phyloP scores from a whole-genome alignment of 495 filamentous ascomycete species.

The Parathielavia appendiculata region DNA sequence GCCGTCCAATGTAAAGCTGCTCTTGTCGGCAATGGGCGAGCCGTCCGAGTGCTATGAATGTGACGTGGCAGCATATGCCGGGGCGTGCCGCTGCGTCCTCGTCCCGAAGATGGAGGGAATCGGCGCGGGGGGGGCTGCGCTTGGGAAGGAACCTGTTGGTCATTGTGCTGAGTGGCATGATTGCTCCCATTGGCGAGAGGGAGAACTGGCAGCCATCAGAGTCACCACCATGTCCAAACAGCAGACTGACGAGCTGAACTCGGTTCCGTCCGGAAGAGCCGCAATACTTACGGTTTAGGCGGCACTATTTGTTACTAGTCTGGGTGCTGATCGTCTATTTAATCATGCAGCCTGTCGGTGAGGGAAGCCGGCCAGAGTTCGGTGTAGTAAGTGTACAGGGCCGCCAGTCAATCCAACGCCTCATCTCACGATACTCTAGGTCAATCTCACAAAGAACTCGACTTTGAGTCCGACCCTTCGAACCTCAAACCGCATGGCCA shows the following conservation, averaged over 20 bases:
- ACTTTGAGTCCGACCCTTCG: no score
- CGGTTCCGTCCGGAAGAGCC: neutral
- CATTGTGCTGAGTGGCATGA: neutral
- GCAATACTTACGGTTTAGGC: neutral
- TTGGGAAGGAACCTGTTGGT: neutral
- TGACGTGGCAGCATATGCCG: conserved; percentile 9
- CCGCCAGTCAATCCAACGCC: no score
- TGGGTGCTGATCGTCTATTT: no score
- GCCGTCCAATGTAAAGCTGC: neutral
- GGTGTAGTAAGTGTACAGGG: no score
- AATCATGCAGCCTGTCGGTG: no score
- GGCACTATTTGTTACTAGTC: no score
- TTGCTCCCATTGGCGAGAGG: conserved; percentile 4
- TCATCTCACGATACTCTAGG: no score
- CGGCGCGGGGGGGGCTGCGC: neutral
- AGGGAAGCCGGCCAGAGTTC: no score
- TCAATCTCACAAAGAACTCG: neutral
- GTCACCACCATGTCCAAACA: neutral
- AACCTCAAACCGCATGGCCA: neutral
- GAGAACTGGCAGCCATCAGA: neutral
- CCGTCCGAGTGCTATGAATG: neutral
- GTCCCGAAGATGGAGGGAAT: neutral
- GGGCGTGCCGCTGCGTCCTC: neutral
- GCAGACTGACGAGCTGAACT: neutral
- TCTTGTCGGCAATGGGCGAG: neutral